Conservation (phyloP, 2,329 filamentous ascomycete genomes). For the Alternaria longipes region DNA sequence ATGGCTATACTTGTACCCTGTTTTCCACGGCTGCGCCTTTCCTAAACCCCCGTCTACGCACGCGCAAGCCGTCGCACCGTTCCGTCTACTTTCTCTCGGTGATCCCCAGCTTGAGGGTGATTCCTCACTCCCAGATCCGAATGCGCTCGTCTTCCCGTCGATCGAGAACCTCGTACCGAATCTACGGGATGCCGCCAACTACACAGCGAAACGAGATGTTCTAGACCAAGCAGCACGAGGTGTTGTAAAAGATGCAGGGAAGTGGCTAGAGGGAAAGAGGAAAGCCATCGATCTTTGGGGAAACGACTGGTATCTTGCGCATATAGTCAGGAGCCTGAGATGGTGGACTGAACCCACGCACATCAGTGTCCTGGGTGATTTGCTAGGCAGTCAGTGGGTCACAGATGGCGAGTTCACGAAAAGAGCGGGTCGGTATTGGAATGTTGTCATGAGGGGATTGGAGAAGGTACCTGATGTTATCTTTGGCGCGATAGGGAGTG, state of each 20-base stretch:
- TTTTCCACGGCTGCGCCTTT: slow-evolving; percentile 81
- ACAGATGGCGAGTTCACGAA: slow-evolving; percentile 81
- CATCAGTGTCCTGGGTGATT: slow-evolving; percentile 85
- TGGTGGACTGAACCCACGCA: slow-evolving; percentile 91
- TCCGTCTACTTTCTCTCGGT: slow-evolving; percentile 85
- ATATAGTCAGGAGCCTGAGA: slow-evolving; percentile 83
- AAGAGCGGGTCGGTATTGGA: slow-evolving; percentile 80
- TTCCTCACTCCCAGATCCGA: slow-evolving; percentile 72
- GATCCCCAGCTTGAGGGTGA: slow-evolving; percentile 96
- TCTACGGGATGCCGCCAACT: slow-evolving; percentile 29
- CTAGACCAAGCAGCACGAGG: slow-evolving; percentile 27
- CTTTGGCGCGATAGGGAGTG: slow-evolving; percentile 23
- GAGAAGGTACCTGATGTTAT: slow-evolving; percentile 64
- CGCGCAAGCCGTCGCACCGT: slow-evolving; percentile 66
- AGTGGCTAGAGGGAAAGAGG: slow-evolving; percentile 70
- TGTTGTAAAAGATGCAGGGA: slow-evolving; percentile 68
- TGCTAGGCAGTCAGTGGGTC: slow-evolving; percentile 96
- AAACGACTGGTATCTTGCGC: slow-evolving; percentile 93
- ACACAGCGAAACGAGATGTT: slow-evolving; percentile 21
- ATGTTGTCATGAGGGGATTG: slow-evolving; percentile 75
- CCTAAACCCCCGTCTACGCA: slow-evolving; percentile 56
- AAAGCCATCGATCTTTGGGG: slow-evolving; percentile 90
- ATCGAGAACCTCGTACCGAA: slow-evolving; percentile 47
- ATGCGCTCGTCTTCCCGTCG: slow-evolving; percentile 51
- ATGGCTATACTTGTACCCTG: slow-evolving; percentile 88